Percentiles rank a stretch among this genome's conserved stretches.
Conservation (phyloP, 805 yeast genomes). For the Kurtzmaniella fragi region DNA sequence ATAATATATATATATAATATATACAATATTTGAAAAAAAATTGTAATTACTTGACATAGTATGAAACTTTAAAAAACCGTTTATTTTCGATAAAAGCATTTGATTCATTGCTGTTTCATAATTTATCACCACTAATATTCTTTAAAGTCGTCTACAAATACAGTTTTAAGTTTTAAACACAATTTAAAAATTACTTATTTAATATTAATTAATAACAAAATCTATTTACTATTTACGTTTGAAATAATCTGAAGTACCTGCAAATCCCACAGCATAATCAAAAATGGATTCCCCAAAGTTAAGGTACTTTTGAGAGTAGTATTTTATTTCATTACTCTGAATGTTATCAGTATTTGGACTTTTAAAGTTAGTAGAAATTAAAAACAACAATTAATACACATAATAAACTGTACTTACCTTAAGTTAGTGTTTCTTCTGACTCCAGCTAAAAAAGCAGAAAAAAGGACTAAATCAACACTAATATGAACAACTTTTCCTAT, state of each 20-base stretch:
- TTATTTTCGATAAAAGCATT: too few relatives aligned
- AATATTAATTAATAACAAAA: too few relatives aligned
- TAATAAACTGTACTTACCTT: slow-evolving; percentile 14
- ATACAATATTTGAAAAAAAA: too few relatives aligned
- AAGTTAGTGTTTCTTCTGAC: slow-evolving; percentile 69
- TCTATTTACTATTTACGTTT: slow-evolving; percentile 40
- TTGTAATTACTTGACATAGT: too few relatives aligned
- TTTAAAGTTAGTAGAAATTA: slow-evolving; percentile 3
- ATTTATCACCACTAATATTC: too few relatives aligned
- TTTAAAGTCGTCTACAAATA: too few relatives aligned
- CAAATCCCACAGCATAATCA: slow-evolving; percentile 64
- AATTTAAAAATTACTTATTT: too few relatives aligned
- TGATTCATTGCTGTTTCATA: too few relatives aligned
- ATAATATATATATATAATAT: too few relatives aligned
- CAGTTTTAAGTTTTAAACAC: too few relatives aligned
- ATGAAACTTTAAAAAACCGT: too few relatives aligned
- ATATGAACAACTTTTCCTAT: slow-evolving; percentile 54
- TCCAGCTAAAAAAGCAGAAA: slow-evolving; percentile 69
- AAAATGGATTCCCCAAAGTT: slow-evolving; percentile 81
- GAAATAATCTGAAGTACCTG: slow-evolving; percentile 73
- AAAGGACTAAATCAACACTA: slow-evolving; percentile 53
- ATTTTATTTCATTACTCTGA: slow-evolving; percentile 39
- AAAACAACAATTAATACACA: too few relatives aligned
- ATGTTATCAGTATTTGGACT: slow-evolving; percentile 47
- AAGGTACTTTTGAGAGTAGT: slow-evolving; percentile 61